Evolutionary conservation across 2,329 filamentous ascomycete genomes (phyloP).

Genomic region (Trichoderma gracile): DNA sequence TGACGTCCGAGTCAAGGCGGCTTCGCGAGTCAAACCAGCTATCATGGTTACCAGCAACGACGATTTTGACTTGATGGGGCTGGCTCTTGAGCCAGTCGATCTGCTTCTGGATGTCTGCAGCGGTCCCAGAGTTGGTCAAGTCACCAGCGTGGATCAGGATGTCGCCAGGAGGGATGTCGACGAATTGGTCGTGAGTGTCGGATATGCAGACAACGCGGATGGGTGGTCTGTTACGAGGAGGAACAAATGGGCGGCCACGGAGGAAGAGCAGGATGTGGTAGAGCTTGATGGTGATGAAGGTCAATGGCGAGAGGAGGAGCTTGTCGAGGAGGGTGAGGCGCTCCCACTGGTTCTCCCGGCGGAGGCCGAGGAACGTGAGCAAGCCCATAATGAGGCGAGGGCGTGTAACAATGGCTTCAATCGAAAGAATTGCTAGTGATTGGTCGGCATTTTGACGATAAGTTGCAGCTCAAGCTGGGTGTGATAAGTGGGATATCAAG

Average conservation of each 20-base stretch:
- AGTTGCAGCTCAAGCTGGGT: not conserved
- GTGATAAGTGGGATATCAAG: too few species aligned
- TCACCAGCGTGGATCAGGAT: slow-evolving; percentile 90
- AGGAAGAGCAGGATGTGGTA: slow-evolving; percentile 67
- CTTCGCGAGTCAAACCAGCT: slow-evolving; percentile 74
- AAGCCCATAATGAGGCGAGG: slow-evolving; percentile 44
- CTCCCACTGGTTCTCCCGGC: slow-evolving; percentile 51
- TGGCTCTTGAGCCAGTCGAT: slow-evolving; percentile 77
- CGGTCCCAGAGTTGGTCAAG: slow-evolving; percentile 71
- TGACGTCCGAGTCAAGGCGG: slow-evolving; percentile 57
- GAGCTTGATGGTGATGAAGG: slow-evolving; percentile 60
- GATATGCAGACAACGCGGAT: slow-evolving; percentile 85
- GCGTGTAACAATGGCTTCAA: not conserved
- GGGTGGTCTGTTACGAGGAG: slow-evolving; percentile 54
- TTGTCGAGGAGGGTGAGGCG: slow-evolving; percentile 59
- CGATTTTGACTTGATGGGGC: slow-evolving; percentile 76
- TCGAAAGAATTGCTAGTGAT: not conserved
- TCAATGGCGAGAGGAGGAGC: slow-evolving; percentile 68
- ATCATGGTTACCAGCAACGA: slow-evolving; percentile 88
- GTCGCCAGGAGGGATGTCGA: slow-evolving; percentile 71
- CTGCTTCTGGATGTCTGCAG: slow-evolving; percentile 74
- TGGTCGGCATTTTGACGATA: not conserved
- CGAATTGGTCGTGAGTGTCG: slow-evolving; percentile 74
- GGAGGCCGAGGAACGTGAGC: slow-evolving; percentile 49
- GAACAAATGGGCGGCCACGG: slow-evolving; percentile 63